phyloP scores from a whole-genome alignment of 495 filamentous ascomycete genomes.

The Amorphotheca resinae region DNA sequence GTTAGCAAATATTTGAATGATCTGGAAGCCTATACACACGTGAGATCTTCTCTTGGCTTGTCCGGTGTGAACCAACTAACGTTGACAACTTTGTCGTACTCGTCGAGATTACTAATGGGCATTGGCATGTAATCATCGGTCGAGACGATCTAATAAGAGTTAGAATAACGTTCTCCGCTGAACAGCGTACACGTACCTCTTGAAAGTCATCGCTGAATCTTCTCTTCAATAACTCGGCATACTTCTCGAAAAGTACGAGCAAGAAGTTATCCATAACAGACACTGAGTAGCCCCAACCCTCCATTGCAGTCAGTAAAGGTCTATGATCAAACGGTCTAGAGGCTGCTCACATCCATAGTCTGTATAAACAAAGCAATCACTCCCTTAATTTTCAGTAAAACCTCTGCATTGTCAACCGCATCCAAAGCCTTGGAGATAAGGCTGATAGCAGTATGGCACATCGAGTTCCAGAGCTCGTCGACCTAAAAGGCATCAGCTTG shows the following conservation, averaged over 20 bases:
- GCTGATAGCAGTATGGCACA: slow-evolving; percentile 77
- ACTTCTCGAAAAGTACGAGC: slow-evolving; percentile 79
- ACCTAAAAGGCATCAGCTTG: slow-evolving; percentile 42
- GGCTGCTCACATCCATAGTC: slow-evolving; percentile 68
- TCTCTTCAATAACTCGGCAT: slow-evolving; percentile 79
- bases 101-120: slow-evolving; percentile 77
- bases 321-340: slow-evolving; percentile 1
- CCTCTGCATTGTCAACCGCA: slow-evolving; percentile 70
- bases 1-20: not conserved
- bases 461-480: slow-evolving; percentile 95
- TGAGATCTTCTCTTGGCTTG: slow-evolving; percentile 58
- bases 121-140: slow-evolving; percentile 99
- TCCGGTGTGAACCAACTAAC: slow-evolving; percentile 89
- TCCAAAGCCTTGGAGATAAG: slow-evolving; percentile 66
- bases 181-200: slow-evolving; percentile 41
- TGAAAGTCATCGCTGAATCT: slow-evolving; percentile 89
- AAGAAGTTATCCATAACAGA: slow-evolving; percentile 68
- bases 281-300: slow-evolving; percentile 88
- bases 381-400: slow-evolving; percentile 81
- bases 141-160: slow-evolving; percentile 57
- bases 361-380: slow-evolving; percentile 90
- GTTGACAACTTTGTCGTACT: slow-evolving; percentile 88
- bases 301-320: slow-evolving; percentile 13
- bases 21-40: slow-evolving; percentile 38
- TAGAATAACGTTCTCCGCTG: slow-evolving; percentile 2